phyloP scores from a whole-genome alignment of 2,329 filamentous ascomycete species.

The Alternaria arborescens region DNA sequence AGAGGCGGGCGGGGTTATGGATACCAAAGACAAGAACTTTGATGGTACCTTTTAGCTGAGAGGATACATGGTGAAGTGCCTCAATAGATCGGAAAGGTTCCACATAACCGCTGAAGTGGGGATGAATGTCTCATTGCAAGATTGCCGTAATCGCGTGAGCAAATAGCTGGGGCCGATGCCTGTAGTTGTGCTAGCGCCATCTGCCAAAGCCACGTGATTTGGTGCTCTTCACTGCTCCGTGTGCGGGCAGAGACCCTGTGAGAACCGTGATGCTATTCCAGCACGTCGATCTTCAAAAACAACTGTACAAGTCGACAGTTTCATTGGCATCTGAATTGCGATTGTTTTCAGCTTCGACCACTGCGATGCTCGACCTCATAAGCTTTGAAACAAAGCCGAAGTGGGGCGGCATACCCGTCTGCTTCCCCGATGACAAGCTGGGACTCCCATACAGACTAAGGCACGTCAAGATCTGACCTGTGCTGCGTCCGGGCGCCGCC shows the following conservation, averaged over 20 bases:
- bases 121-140: conserved; percentile 16
- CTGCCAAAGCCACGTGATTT: conserved; percentile 2
- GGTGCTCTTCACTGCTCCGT: not conserved
- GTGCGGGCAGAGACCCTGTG: conserved; percentile 1
- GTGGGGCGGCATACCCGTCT: conserved; percentile 15
- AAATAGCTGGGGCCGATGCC: not conserved
- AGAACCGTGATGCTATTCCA: conserved; percentile 1
- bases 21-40: conserved; percentile 9
- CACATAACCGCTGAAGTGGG: conserved; percentile 15
- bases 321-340: not conserved
- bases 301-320: conserved; percentile 5
- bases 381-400: conserved; percentile 8
- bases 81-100: conserved; percentile 5
- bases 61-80: not conserved
- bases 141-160: conserved; percentile 12
- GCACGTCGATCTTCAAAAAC: conserved; percentile 1
- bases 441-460: conserved; percentile 30
- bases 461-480: conserved; percentile 14
- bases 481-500: conserved; percentile 20
- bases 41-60: conserved; percentile 6
- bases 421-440: conserved; percentile 29
- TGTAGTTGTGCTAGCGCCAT: not conserved
- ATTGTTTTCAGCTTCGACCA: conserved; percentile 12
- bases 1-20: conserved; percentile 17
- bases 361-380: conserved; percentile 10